Evolutionary conservation across 106 monocot species (phyloP).

Genomic region (Phalaenopsis aphrodite): DNA sequence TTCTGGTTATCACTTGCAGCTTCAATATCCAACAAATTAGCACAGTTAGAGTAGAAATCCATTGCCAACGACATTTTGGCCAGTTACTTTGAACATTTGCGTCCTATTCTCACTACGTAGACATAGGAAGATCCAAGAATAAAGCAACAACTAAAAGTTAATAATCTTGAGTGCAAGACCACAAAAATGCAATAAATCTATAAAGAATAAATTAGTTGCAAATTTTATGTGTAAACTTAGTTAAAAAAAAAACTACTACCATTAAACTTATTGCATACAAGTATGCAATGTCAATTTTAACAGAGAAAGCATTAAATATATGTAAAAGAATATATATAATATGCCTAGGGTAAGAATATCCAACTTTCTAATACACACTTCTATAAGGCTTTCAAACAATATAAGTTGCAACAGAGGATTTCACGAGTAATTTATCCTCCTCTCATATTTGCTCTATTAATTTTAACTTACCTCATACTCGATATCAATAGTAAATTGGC

Average conservation of each 20-base stretch:
- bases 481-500: too few species aligned
- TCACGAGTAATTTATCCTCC: too few species aligned
- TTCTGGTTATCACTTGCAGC: constrained; percentile 9
- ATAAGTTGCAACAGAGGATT: too few species aligned
- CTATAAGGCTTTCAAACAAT: too few species aligned
- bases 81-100: not conserved
- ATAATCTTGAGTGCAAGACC: not conserved
- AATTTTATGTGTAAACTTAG: not conserved
- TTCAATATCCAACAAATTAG: constrained; percentile 16
- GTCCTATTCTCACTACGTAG: not conserved
- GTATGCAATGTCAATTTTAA: not conserved
- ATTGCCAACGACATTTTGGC: constrained; percentile 2
- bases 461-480: too few species aligned
- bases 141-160: not conserved
- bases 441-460: too few species aligned
- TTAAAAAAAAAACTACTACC: not conserved
- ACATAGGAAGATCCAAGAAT: not conserved
- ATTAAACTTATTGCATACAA: not conserved
- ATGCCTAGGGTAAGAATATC: too few species aligned
- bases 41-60: constrained; percentile 19
- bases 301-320: not conserved
- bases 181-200: not conserved
- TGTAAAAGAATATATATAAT: too few species aligned
- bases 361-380: too few species aligned
- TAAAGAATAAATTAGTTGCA: not conserved